Conservation (phyloP, 768 basidiomycete species). For the Cantharellus anzutake region DNA sequence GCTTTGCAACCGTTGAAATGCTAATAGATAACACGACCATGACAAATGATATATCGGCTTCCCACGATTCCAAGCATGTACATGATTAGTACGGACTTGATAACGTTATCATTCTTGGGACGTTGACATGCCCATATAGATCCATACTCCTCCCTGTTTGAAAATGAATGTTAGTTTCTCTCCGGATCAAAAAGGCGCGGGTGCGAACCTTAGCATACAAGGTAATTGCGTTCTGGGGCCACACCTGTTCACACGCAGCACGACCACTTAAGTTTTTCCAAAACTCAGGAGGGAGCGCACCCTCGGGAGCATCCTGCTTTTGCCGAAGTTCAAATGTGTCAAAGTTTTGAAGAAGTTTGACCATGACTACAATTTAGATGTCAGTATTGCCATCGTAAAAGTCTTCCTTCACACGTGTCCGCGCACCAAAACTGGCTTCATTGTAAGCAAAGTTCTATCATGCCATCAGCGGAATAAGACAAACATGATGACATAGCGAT, state of each 20-base stretch:
- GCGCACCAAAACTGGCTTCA: slow-evolving; percentile 2
- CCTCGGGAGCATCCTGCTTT: slow-evolving; percentile 3
- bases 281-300: slow-evolving; percentile 2
- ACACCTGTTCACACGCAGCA: not conserved
- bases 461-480: not conserved
- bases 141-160: not conserved
- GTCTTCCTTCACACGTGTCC: not conserved
- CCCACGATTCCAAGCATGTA: too few relatives aligned
- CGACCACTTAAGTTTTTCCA: slow-evolving; percentile 2
- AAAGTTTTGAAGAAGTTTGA: slow-evolving; percentile 6
- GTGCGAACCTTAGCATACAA: slow-evolving; percentile 6
- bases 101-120: too few relatives aligned
- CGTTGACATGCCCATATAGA: not conserved
- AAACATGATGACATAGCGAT: not conserved
- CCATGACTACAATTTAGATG: not conserved
- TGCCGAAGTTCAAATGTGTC: slow-evolving; percentile 4
- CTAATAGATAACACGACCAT: too few relatives aligned
- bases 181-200: too few relatives aligned
- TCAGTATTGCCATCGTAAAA: not conserved
- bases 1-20: too few relatives aligned
- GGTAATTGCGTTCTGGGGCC: slow-evolving; percentile 5
- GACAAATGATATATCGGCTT: too few relatives aligned
- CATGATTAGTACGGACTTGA: too few relatives aligned
- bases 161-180: too few relatives aligned
- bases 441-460: slow-evolving; percentile 9